phyloP scores from a whole-genome alignment of 192 early-diverging fungal species.

The Coemansia reversa region DNA sequence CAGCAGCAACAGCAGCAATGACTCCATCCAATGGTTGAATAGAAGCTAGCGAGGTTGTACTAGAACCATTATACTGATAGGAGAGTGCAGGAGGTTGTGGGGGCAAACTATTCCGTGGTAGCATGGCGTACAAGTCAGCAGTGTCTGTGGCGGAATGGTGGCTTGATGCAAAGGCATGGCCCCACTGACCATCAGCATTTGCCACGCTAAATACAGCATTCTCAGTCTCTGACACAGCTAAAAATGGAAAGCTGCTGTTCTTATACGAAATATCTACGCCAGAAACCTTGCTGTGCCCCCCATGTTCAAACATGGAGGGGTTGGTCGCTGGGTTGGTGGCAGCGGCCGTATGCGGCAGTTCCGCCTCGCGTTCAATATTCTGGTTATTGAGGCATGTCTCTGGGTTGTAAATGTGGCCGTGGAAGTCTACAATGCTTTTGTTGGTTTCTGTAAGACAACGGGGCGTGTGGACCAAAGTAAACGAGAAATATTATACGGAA shows the following conservation, averaged over 20 bases:
- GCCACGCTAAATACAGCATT: slow-evolving; percentile 25
- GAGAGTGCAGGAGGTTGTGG: neutral
- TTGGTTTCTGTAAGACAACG: neutral
- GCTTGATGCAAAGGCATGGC: slow-evolving; percentile 46
- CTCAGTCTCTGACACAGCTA: neutral
- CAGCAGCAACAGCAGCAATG: slow-evolving; percentile 10
- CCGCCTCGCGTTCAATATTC: slow-evolving; percentile 13
- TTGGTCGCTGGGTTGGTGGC: neutral
- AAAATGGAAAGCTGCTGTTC: neutral
- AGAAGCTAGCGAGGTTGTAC: neutral
- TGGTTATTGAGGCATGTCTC: slow-evolving; percentile 1
- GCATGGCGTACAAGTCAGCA: slow-evolving; percentile 50
- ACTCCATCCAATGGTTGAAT: slow-evolving; percentile 19
- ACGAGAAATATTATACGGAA: neutral
- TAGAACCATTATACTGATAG: slow-evolving; percentile 4
- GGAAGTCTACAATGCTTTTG: slow-evolving; percentile 3
- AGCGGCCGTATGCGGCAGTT: neutral
- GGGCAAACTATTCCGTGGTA: slow-evolving; percentile 27
- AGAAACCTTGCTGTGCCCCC: too few species aligned
- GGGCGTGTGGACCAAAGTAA: neutral
- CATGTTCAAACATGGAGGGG: neutral
- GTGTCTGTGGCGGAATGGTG: slow-evolving; percentile 48
- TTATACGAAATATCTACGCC: neutral
- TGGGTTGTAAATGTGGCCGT: neutral
- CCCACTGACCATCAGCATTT: slow-evolving; percentile 21